phyloP scores from a whole-genome alignment of 495 filamentous ascomycete genomes.

The Cairneyella variabilis region DNA sequence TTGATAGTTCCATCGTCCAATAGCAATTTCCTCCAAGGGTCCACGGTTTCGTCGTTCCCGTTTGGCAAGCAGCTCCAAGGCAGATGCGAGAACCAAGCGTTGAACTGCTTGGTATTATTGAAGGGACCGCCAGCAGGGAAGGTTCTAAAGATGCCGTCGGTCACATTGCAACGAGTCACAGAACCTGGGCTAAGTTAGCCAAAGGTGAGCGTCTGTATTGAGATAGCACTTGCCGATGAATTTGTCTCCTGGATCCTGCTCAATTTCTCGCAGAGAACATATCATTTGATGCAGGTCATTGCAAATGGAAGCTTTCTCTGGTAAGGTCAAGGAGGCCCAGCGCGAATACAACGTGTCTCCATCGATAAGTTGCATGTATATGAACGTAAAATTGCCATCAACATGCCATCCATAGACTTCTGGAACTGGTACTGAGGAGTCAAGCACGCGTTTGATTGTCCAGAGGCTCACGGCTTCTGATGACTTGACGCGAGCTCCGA shows the following conservation, averaged over 20 bases:
- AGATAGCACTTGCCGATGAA: slow-evolving; percentile 16
- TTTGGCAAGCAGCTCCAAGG: no score
- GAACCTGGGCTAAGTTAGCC: no score
- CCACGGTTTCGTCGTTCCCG: background rate
- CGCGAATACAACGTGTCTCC: slow-evolving; percentile 34
- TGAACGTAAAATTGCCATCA: slow-evolving; percentile 38
- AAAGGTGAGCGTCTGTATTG: no score
- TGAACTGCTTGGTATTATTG: no score
- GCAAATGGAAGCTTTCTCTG: slow-evolving; percentile 33
- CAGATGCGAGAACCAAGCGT: no score
- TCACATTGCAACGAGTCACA: no score
- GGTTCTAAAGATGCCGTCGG: no score
- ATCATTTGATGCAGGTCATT: slow-evolving; percentile 29
- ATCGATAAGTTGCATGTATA: slow-evolving; percentile 45
- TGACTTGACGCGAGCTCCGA: slow-evolving; percentile 35
- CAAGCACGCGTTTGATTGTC: slow-evolving; percentile 34
- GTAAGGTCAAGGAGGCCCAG: slow-evolving; percentile 28
- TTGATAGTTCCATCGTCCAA: slow-evolving; percentile 29
- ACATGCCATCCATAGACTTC: slow-evolving; percentile 45
- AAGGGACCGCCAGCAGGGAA: no score
- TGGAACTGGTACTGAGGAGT: slow-evolving; percentile 37
- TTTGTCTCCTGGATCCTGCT: slow-evolving; percentile 1
- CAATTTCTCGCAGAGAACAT: slow-evolving; percentile 1
- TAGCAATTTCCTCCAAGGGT: slow-evolving; percentile 1
- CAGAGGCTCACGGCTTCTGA: slow-evolving; percentile 42